Conservation (phyloP, 257 asterid species). For the Gardenia jasminoides region DNA sequence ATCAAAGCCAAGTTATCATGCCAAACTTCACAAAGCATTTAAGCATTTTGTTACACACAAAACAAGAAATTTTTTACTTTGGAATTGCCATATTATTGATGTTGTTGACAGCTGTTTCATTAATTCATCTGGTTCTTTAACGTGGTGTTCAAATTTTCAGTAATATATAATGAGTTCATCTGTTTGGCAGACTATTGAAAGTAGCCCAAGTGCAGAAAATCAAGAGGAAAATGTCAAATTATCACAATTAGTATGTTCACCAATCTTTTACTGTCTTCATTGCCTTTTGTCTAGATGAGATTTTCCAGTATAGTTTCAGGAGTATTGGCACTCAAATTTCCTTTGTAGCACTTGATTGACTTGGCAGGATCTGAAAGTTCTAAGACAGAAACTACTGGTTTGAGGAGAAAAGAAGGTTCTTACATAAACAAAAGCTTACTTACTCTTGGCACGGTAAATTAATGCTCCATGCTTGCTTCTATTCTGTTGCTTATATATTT, state of each 20-base stretch:
- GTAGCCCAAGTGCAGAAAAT: conserved; percentile 57
- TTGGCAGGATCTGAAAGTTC: conserved; percentile 96
- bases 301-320: conserved; percentile 13
- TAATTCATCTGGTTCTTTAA: neutral
- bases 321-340: conserved; percentile 40
- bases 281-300: neutral
- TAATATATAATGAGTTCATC: conserved; percentile 17
- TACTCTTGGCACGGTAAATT: conserved; percentile 82
- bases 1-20: neutral
- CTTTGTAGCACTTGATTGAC: conserved; percentile 81
- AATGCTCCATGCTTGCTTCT: conserved; percentile 18
- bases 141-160: neutral
- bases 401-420: conserved; percentile 85
- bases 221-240: conserved; percentile 64
- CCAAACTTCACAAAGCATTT: neutral
- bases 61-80: too few species aligned
- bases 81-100: neutral
- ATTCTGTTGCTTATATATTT: conserved; percentile 10
- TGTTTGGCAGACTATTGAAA: conserved; percentile 68
- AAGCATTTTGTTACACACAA: neutral
- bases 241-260: conserved; percentile 64
- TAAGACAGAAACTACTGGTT: conserved; percentile 69
- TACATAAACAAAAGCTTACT: conserved; percentile 79
- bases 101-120: neutral
- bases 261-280: conserved; percentile 10